Percentiles rank a stretch among this genome's conserved stretches.
phyloP scores from a whole-genome alignment of 257 asterid genomes.

The Solanum sejunctum region DNA sequence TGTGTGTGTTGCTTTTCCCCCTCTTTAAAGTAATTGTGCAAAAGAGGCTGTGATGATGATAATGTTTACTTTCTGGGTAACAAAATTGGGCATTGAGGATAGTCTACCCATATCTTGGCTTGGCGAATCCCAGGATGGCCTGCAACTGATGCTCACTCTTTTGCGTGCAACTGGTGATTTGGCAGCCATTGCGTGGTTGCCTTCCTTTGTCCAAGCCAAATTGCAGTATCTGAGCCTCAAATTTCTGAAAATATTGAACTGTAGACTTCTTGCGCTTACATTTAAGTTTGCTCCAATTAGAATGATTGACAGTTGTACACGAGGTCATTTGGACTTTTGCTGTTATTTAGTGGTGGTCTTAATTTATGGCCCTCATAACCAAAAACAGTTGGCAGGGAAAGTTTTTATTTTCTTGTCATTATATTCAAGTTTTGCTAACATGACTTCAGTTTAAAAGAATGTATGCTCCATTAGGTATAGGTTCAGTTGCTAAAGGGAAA shows the following conservation, averaged over 20 bases:
- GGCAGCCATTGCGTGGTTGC: constrained; percentile 7
- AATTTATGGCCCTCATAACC: background rate
- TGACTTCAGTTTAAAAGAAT: background rate
- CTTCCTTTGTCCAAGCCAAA: background rate
- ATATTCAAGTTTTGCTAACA: background rate
- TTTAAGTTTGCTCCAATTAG: background rate
- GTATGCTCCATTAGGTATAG: background rate
- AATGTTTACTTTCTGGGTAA: background rate
- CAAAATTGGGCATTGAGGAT: background rate
- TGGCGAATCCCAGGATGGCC: background rate
- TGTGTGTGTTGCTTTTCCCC: background rate
- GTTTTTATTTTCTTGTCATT: background rate
- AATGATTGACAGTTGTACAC: background rate
- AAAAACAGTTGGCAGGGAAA: background rate
- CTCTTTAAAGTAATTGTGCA: background rate
- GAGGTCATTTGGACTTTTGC: background rate
- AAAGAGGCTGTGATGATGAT: background rate
- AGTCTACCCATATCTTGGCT: background rate
- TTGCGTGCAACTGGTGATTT: constrained; percentile 3
- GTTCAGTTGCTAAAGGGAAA: background rate
- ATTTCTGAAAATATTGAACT: background rate
- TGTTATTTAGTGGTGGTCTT: background rate
- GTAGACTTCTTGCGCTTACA: background rate
- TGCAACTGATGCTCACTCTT: background rate
- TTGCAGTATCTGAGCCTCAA: background rate